Evolutionary conservation across 2,329 filamentous ascomycete genomes (phyloP), one percentile per base, ranked within the genome.

Genomic region (Colletotrichum karsti): DNA sequence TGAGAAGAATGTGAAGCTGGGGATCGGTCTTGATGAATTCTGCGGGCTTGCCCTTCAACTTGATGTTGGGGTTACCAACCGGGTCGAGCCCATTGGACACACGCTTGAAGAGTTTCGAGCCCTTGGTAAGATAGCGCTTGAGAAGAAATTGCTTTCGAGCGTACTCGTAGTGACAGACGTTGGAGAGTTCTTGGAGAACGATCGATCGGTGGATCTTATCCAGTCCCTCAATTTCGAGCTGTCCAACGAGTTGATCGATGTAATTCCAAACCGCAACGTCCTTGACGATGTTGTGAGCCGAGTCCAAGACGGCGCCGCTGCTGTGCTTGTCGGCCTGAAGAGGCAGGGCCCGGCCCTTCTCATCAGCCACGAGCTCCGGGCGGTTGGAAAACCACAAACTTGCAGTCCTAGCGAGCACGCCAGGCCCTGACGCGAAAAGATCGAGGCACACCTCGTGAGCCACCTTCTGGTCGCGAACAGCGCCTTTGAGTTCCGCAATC

Each of bases 111-210:
- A 77, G 80, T 51, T 81, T 82, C 1, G 70, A 75, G 0, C 64
- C 66, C 0, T 74, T 76, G 41, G 83, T 77, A 1, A 85, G 70
- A 2, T 79, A 72, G 7, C 83, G 82, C 65, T 80, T 84, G 51
- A 86, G 78, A 0, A 76, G 24, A 12, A 72, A 69, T 41, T 84
- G 81, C 0, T 75, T 72, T 2, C 81, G 80, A 1, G 44, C 56
- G 51, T 81, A 86, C 55, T 85, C 83, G 0, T 83, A 63, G n/a
- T 84, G 74, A 22, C 79, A 82, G 4, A 83, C 60, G 51, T 85
- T 85, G 26, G 79, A 77, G 0, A 86, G 67, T 54, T 87, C 84
- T 65, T 86, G 83, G 2, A 84, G 74, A 8, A 86, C 58, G 1
- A 80, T 74, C 1, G 69, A 71, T 5, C 72, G 74, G 39, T 77